These are phyloP conservation scores for Artemisia annua DNA, from an alignment of 129 eudicot species.

Conservation along the genomic window DNA sequence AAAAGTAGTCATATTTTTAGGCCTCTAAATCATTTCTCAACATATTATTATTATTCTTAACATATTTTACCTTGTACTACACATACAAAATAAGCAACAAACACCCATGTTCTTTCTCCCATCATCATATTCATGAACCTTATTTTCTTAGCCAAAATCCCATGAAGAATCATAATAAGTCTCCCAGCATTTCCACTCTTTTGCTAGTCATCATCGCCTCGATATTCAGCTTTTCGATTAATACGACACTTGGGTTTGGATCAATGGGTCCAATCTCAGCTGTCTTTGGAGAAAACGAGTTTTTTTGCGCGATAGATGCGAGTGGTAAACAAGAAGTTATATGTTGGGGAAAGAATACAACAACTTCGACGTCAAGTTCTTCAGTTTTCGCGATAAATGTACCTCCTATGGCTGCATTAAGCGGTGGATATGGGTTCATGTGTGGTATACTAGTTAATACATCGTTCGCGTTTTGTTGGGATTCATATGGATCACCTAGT, in stretches of 20 bases:
- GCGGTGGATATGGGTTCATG: conserved; percentile 76
- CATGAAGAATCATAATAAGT: conserved; percentile 24
- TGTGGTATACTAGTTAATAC: conserved; percentile 83
- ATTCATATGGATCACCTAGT: conserved; percentile 33
- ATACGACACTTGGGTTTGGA: conserved; percentile 67
- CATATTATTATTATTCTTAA: conserved; percentile 9
- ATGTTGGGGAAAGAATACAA: conserved; percentile 69
- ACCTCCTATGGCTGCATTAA: conserved; percentile 81
- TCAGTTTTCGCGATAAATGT: conserved; percentile 39
- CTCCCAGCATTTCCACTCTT: conserved; percentile 8
- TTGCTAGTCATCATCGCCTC: background rate
- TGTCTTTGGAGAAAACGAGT: conserved; percentile 56
- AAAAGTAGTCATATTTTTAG: no score
- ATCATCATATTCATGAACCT: conserved; percentile 22
- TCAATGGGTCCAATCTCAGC: conserved; percentile 97
- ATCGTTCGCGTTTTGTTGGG: conserved; percentile 81
- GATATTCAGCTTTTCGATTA: background rate
- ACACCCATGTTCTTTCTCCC: conserved; percentile 29
- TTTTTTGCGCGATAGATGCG: conserved; percentile 97
- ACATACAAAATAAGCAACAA: conserved; percentile 27
- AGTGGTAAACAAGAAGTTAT: conserved; percentile 83
- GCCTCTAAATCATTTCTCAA: no score
- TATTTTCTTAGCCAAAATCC: conserved; percentile 23
- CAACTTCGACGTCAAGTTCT: conserved; percentile 31
- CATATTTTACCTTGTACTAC: conserved; percentile 10